Conservation (phyloP, 2,329 filamentous ascomycete genomes). For the Zymoseptoria passerinii region DNA sequence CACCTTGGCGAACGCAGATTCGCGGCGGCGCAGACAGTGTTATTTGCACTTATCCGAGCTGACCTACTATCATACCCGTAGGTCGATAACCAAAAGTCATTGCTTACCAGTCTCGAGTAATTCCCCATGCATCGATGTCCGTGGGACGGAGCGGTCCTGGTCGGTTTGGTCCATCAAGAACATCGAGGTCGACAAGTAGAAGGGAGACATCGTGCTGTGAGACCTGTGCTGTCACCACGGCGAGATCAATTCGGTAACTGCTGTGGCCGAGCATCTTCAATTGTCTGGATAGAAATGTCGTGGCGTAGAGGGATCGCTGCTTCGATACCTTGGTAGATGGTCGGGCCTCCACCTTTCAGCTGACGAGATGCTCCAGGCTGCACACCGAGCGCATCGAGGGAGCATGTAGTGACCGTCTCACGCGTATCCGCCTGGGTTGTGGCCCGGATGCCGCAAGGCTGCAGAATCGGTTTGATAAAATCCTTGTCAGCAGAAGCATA, state of each 20-base stretch:
- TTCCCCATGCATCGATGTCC: too few species aligned
- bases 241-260: neutral
- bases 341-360: neutral
- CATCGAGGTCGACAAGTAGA: too few species aligned
- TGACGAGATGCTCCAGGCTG: neutral
- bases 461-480: neutral
- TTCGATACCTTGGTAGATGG: neutral
- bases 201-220: neutral
- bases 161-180: neutral
- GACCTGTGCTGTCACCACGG: neutral
- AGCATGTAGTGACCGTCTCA: neutral
- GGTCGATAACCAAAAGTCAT: neutral
- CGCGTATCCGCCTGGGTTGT: neutral
- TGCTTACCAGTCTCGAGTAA: neutral
- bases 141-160: too few species aligned
- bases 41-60: neutral
- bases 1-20: neutral
- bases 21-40: neutral
- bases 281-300: neutral
- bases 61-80: neutral
- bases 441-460: neutral
- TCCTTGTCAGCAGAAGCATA: neutral
- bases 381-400: neutral
- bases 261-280: neutral
- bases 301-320: neutral